Conservation (phyloP, 257 asterid species). For the Fraxinus quadrangulata region DNA sequence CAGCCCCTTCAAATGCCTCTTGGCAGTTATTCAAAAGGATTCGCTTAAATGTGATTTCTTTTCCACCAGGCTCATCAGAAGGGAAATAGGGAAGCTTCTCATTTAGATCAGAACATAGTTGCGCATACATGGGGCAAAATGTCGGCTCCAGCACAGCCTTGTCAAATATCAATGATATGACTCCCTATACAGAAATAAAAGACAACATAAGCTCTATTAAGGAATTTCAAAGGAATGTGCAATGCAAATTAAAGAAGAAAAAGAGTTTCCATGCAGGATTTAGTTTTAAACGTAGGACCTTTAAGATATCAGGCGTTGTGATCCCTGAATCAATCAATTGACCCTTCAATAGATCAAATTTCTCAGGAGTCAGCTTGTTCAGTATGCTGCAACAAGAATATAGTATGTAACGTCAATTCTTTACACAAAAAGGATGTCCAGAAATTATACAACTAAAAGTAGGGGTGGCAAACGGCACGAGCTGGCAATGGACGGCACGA, state of each 20-base stretch:
- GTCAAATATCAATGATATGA: constrained; percentile 89
- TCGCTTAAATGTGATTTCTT: constrained; percentile 85
- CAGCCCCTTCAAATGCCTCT: constrained; percentile 93
- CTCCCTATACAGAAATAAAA: constrained; percentile 52
- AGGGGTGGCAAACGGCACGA: too few species aligned
- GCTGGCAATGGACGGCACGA: too few species aligned
- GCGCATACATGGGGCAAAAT: constrained; percentile 91
- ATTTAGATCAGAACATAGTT: constrained; percentile 87
- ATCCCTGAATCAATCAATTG: constrained; percentile 96
- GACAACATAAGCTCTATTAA: constrained; percentile 13
- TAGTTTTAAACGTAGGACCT: constrained; percentile 41
- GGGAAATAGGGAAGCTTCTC: constrained; percentile 86
- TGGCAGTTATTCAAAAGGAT: constrained; percentile 80
- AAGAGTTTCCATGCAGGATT: neutral
- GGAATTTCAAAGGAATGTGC: neutral
- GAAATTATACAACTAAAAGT: neutral
- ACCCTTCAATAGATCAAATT: constrained; percentile 89
- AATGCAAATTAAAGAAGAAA: neutral
- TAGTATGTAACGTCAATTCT: constrained; percentile 8
- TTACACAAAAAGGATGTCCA: neutral
- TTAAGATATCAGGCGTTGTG: constrained; percentile 84
- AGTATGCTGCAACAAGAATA: constrained; percentile 61
- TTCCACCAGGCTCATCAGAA: constrained; percentile 92
- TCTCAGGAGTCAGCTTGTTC: constrained; percentile 97
- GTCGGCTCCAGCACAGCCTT: constrained; percentile 97